Evolutionary conservation across 768 basidiomycete genomes (phyloP), one percentile per base, ranked within the genome.

Genomic region (Hysterangium stoloniferum): DNA sequence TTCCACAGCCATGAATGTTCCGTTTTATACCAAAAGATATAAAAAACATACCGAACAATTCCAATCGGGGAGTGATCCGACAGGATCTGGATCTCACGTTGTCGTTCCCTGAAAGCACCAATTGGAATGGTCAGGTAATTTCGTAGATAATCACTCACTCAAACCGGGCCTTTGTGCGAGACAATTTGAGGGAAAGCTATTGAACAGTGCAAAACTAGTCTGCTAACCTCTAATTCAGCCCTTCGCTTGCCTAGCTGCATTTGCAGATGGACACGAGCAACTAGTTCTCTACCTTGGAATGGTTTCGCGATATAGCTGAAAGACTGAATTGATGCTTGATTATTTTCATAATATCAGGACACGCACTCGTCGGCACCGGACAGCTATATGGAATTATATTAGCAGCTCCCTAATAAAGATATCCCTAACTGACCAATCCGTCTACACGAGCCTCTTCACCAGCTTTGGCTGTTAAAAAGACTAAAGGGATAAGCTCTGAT

Each of bases 261-360:
- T 38, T 70, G 69, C 13, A 71, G 58, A 44, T 69, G 63, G 4
- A 62, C 65, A 15, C 70, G 60, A 6, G 70, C 70, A 27, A 71
- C 49, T 8, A 71, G 55, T 50, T 70, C 69, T 40, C 63, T 61
- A 1, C 64, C 58, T 34, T 61, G 64, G 61, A 70, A 71, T 1
- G 70, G 70, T 54, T 71, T 71, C 11, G 59, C 54, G 12, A 71
- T 54, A 49, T 66, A 70, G 47, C 68, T 67, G 27, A 20, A 4
- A 42, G 37, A 15, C 1, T 13, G n/a, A 29, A 20, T 2, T 27
- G 11, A 13, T 22, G 31, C 3, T 5, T 41, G 12, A 25, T 22
- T 28, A 29, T 13, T 0, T 25, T 40, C 4, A 37, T 11, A 36
- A n/a, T n/a, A 12, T 22, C 4, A 15, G 22, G 15, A 5, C 9